A percentile compares a stretch with the other conserved stretches of the same genome.
Conservation (phyloP, 441 rosid species). For the Macaranga tanarius region DNA sequence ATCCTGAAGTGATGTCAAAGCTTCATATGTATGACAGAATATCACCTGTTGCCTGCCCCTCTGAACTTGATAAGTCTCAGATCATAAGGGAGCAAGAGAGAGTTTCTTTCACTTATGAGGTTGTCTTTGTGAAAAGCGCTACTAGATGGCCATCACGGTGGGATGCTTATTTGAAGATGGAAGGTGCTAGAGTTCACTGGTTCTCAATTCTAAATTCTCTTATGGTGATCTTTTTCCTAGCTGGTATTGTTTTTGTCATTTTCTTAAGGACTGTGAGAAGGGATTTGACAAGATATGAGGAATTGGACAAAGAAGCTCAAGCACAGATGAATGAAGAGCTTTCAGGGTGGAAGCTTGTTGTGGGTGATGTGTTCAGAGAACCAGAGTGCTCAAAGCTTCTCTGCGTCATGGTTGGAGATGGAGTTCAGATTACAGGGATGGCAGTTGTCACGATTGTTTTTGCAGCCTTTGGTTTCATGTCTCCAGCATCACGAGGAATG, state of each 20-base stretch:
- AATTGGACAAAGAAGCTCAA: constrained; percentile 92
- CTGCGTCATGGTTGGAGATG: constrained; percentile 91
- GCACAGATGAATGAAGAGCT: constrained; percentile 98
- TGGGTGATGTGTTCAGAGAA: constrained; percentile 91
- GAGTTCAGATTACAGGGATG: constrained; percentile 89
- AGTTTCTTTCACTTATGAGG: constrained; percentile 86
- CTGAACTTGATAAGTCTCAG: constrained; percentile 76
- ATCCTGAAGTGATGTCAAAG: constrained; percentile 56
- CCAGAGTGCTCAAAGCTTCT: constrained; percentile 74
- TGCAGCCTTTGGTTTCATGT: constrained; percentile 96
- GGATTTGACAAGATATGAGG: constrained; percentile 94
- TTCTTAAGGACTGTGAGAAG: constrained; percentile 91
- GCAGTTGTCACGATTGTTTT: constrained; percentile 81
- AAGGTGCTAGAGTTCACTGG: constrained; percentile 95
- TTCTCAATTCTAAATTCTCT: constrained; percentile 94
- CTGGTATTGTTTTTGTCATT: constrained; percentile 92
- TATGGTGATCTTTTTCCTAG: constrained; percentile 87
- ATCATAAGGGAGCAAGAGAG: constrained; percentile 80
- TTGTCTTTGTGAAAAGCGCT: constrained; percentile 79
- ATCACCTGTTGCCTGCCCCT: constrained; percentile 59
- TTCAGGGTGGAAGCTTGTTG: constrained; percentile 98
- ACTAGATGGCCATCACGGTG: constrained; percentile 93
- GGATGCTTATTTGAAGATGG: constrained; percentile 97
- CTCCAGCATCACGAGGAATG: constrained; percentile 96
- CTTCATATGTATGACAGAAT: constrained; percentile 61